Percentiles rank a stretch among this genome's conserved stretches.
phyloP scores from a whole-genome alignment of 1,284 basidiomycete species.

The Volvariella volvacea region DNA sequence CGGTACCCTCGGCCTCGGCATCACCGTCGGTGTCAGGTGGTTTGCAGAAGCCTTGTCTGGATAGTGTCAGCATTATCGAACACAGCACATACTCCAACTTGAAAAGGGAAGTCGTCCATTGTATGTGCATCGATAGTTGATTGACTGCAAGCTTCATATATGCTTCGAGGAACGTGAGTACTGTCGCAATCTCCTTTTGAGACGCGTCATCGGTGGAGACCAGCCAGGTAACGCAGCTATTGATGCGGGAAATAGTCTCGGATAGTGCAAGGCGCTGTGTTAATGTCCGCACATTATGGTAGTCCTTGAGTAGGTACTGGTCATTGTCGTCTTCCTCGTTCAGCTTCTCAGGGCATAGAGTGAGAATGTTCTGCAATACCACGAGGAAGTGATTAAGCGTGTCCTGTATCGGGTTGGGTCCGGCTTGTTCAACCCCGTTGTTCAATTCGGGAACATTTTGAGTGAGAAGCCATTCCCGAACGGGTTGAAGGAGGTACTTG shows the following conservation, averaged over 20 bases:
- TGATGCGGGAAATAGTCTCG: conserved; percentile 29
- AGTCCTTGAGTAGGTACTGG: conserved; percentile 36
- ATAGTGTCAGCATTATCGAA: conserved; percentile 68
- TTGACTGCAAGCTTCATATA: conserved; percentile 50
- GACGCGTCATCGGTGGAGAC: conserved; percentile 20
- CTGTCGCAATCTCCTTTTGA: conserved; percentile 28
- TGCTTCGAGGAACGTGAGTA: conserved; percentile 61
- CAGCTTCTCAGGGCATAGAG: conserved; percentile 24
- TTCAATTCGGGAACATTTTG: conserved; percentile 18
- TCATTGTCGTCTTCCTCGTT: conserved; percentile 17
- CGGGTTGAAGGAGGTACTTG: conserved; percentile 39
- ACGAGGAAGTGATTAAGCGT: conserved; percentile 57
- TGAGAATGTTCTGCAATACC: conserved; percentile 53
- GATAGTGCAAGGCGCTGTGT: conserved; percentile 40
- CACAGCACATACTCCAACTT: conserved; percentile 82
- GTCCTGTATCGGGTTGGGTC: not conserved
- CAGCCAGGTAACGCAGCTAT: conserved; percentile 19
- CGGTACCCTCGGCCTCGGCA: conserved; percentile 43
- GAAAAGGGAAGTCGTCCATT: conserved; percentile 77
- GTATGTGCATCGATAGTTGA: conserved; percentile 46
- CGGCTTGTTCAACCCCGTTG: not conserved
- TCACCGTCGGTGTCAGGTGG: conserved; percentile 61
- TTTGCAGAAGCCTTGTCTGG: conserved; percentile 88
- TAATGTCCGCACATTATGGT: conserved; percentile 27
- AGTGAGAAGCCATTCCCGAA: conserved; percentile 40